Conservation (phyloP, 129 eudicot genomes). For the Centrapalus pauciflorus region DNA sequence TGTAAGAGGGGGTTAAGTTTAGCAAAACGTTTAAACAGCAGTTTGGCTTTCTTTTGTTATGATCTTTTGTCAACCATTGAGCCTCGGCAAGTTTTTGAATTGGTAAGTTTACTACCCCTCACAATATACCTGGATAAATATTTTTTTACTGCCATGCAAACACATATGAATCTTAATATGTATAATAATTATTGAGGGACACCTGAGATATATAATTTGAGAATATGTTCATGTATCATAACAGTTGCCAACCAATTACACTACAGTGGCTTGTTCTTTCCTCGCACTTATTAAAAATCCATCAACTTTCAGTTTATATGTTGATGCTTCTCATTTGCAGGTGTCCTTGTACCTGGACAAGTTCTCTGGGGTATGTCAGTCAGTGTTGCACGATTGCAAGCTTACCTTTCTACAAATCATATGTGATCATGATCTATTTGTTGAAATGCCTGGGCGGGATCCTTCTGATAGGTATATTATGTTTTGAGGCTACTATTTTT, state of each 20-base stretch:
- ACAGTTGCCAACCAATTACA: slow-evolving; percentile 5
- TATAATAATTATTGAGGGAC: too few relatives aligned
- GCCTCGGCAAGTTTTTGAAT: slow-evolving; percentile 98
- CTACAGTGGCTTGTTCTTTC: background rate
- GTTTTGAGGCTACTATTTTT: background rate
- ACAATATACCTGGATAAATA: background rate
- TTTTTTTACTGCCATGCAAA: background rate
- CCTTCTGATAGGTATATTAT: slow-evolving; percentile 86
- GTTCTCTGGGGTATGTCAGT: slow-evolving; percentile 93
- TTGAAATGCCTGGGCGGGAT: slow-evolving; percentile 99
- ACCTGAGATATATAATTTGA: too few relatives aligned
- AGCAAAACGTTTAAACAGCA: slow-evolving; percentile 92
- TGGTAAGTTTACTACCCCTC: slow-evolving; percentile 51
- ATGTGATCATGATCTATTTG: slow-evolving; percentile 97
- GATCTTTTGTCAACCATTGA: slow-evolving; percentile 89
- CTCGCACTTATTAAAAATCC: too few relatives aligned
- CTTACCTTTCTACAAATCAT: slow-evolving; percentile 93
- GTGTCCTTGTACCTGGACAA: slow-evolving; percentile 95
- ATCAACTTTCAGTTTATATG: background rate
- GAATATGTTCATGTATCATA: slow-evolving; percentile 3
- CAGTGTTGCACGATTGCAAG: slow-evolving; percentile 97
- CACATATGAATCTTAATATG: too few relatives aligned
- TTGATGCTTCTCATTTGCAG: slow-evolving; percentile 37
- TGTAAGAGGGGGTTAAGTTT: slow-evolving; percentile 91
- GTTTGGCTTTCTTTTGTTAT: slow-evolving; percentile 94